Base-by-base conservation (phyloP, 2,329 filamentous ascomycete genomes). In the Ophiostoma fasciatum region DNA sequence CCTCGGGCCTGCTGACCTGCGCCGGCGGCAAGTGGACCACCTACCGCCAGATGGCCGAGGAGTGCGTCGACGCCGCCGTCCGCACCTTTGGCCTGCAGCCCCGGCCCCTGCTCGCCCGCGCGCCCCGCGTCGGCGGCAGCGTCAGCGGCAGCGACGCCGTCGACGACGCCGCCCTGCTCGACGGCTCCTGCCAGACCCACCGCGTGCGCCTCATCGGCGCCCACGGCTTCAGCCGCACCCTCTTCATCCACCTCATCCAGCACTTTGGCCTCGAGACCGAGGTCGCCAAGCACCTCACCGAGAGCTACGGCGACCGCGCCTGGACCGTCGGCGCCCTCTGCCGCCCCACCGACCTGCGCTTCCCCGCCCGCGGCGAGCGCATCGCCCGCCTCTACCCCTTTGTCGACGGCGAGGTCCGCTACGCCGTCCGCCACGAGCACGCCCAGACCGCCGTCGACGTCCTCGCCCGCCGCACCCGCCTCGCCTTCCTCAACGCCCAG, bases 171-270 rank as follows among this genome's bases (percentile, higher is more conserved):
- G 77, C 80, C 39, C 68, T 66, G 40, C 71, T 82, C 20, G 75
- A 81, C 49, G 82, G 82, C 22, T 62, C 61, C 17, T 88, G 82
- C 61, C 73, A 81, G 50, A 88, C 82, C 6, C 78, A 82, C 52
- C 66, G 71, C 43, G 71, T 85, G 31, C 71, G 76, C 37, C 67
- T 88, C 29, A 60, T 84, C 37, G 82, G 82, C 48, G 78, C 82
- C 7, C 82, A 88, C 57, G 82, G 82, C 39, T 45, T 78, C 63
- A 85, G 78, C 57, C 85, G 85, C 59, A 69, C 85, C 2, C 74
- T 94, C 18, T 94, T 94, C 62, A 94, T 94, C 65, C 87, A 88
- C 57, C 64, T 94, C 25, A 90, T 94, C 52, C 85, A 94, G 57
- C 82, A 93, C 60, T 94, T 83, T 52, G 85, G 87, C 44, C 62